These are phyloP conservation scores for Alternaria atra DNA, from an alignment of 2,329 filamentous ascomycete species.

Conservation along the genomic window DNA sequence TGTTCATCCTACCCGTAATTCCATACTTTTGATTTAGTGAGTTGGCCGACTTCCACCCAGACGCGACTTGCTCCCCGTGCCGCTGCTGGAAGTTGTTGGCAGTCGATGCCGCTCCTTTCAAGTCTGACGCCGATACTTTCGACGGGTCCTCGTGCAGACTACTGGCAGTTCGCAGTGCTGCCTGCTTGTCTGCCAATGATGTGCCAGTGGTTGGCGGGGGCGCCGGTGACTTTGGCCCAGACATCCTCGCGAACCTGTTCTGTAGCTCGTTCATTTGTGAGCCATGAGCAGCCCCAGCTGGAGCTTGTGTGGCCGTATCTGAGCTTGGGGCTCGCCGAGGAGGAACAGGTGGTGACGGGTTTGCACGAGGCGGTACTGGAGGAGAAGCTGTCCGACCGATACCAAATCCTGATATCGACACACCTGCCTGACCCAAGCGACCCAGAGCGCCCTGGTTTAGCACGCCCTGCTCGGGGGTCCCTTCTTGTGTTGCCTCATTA, in stretches of 20 bases:
- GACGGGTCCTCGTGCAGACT: constrained; percentile 69
- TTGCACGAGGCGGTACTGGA: constrained; percentile 49
- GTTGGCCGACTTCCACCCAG: constrained; percentile 66
- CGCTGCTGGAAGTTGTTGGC: constrained; percentile 75
- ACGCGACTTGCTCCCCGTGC: constrained; percentile 72
- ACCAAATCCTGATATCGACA: constrained; percentile 80
- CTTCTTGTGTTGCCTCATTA: constrained; percentile 50
- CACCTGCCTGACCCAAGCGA: constrained; percentile 75
- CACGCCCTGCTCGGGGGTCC: constrained; percentile 47
- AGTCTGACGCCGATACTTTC: constrained; percentile 68
- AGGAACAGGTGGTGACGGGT: constrained; percentile 39
- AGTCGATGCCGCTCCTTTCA: constrained; percentile 66
- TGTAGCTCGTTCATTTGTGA: constrained; percentile 72
- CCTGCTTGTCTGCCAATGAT: constrained; percentile 69
- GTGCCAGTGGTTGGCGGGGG: constrained; percentile 60
- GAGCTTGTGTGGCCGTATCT: constrained; percentile 27
- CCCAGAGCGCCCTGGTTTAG: constrained; percentile 69
- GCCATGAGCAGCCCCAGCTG: constrained; percentile 30
- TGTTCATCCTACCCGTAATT: constrained; percentile 60
- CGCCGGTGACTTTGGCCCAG: constrained; percentile 44
- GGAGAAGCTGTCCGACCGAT: constrained; percentile 65
- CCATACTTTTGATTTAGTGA: constrained; percentile 70
- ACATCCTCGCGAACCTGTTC: constrained; percentile 65
- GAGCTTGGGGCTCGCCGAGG: constrained; percentile 32
- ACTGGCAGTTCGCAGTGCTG: constrained; percentile 68